Evolutionary conservation across 2,329 filamentous ascomycete species (phyloP), one percentile per base, ranked within the genome.

Genomic region (Paracoccidioides lutzii): DNA sequence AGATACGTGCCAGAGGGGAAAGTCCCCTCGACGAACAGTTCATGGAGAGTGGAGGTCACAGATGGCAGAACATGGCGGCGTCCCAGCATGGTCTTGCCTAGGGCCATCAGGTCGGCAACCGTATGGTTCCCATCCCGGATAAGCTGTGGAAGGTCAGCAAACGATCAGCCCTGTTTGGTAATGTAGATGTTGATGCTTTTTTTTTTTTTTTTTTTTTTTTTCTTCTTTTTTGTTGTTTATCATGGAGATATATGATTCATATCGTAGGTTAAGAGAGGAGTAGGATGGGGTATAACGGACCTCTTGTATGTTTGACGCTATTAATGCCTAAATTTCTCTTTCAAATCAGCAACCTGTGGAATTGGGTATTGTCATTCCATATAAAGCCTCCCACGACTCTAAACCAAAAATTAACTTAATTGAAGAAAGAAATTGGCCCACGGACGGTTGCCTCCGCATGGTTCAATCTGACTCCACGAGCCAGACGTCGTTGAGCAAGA

Each of bases 51-150:
- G 44, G 81, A 78, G 57, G 85, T 81, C 30, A 96, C 91, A 9
- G 85, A 83, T 28, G 91, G 90, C 45, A 89, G 78, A 58, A 97
- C 91, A 71, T 97, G 91, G 38, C 91, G 87, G 8, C 91, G 87
- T 60, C 91, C 91, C 2, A 97, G 86, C 84, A 97, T 90, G 55
- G 87, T 91, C 64, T 88, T 83, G 63, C 91, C 91, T 60, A 95
- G 81, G 59, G 82, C 77, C 90, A 97, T 97, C 67, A 97, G 87
- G 70, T 95, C 90, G 42, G 90, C 85, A 54, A 97, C 91, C 12
- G 81, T 87, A 74, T 96, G 88, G 63, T 86, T 83, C 68, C 91
- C 91, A 91, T 97, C 91, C 70, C 91, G 90, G 70, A 97, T 94
- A 65, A 96, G 84, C 80, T 85, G 54, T n/a, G 5, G 9, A 42